Base-by-base conservation (phyloP, 495 filamentous ascomycete genomes). In the Xylaria longipes region DNA sequence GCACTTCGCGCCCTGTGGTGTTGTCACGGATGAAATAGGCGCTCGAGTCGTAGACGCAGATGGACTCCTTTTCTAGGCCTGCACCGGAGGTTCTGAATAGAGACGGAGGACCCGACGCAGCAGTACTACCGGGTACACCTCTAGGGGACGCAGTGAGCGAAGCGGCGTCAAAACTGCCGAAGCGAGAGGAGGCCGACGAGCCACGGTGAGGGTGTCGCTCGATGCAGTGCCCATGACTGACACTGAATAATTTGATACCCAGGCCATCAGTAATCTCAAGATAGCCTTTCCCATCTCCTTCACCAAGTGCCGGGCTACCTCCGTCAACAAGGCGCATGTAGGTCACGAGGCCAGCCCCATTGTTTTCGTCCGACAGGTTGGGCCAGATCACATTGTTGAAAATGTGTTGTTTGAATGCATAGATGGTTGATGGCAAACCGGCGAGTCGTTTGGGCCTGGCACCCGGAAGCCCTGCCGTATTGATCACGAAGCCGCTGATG, bases 311-410 rank as follows among this genome's bases (percentile, higher is more conserved):
- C 14, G 91, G 88, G 57, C 94, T 93, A 14, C 94, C 94, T n/a
- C 93, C 94, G 76, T 97, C 93, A 2, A 91, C 88, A 27, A 99
- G 82, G 33, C 96, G 89, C 80, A 93, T 92, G 73, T 97, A 98
- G 11, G 93, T 97, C 37, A 98, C 88, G 7, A 99, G 84, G 2
- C 97, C 97, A 31, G 94, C 94, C 17, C 97, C 96, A 39, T 93
- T 94, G 79, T 97, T 94, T 82, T 99, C 97, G 80, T 98, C 94
- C 0, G 94, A 96, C 43, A 99, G 84, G 74, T 99, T 99, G 0
- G 96, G 96, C 97, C 97, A 99, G 64, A 99, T 97, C 56, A 98
- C 80, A 77, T 97, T 94, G 82, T 99, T 99, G 84, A 98, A 99
- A 68, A 99, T 92, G 80, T 99, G 94, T 12, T 85, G 88, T 77